Conservation (phyloP, 2,329 filamentous ascomycete species). For the Exophiala lecanii-corni region DNA sequence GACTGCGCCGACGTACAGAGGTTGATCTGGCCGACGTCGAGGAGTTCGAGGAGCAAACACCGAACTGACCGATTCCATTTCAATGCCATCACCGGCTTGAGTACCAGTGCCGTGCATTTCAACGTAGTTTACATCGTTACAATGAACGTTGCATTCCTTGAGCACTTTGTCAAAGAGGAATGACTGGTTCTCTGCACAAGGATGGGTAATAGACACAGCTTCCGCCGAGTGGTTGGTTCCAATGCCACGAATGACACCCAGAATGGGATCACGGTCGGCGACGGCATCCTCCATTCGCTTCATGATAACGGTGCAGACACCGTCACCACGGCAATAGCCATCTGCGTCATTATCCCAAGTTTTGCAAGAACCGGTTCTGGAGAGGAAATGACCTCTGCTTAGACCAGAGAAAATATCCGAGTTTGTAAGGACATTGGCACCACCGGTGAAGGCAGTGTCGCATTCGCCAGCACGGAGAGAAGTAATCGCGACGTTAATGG, state of each 20-base stretch:
- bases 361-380: slow-evolving; percentile 70
- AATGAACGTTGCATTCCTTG: slow-evolving; percentile 33
- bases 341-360: slow-evolving; percentile 77
- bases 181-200: slow-evolving; percentile 37
- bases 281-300: slow-evolving; percentile 77
- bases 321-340: slow-evolving; percentile 77
- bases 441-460: slow-evolving; percentile 75
- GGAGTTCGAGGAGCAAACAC: slow-evolving; percentile 32
- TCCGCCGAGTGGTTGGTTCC: slow-evolving; percentile 69
- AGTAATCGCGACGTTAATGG: slow-evolving; percentile 67
- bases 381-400: slow-evolving; percentile 72
- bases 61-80: slow-evolving; percentile 35
- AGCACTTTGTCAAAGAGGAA: slow-evolving; percentile 37
- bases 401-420: slow-evolving; percentile 74
- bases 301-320: slow-evolving; percentile 67
- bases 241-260: slow-evolving; percentile 70
- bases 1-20: slow-evolving; percentile 33
- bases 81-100: slow-evolving; percentile 37
- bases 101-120: slow-evolving; percentile 42
- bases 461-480: slow-evolving; percentile 71
- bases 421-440: slow-evolving; percentile 73
- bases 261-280: slow-evolving; percentile 63
- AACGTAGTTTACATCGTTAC: slow-evolving; percentile 35
- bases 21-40: slow-evolving; percentile 30
- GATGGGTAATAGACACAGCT: slow-evolving; percentile 40